Evolutionary conservation across 176 grass and related monocot species (phyloP), one percentile per base, ranked within the genome.

Genomic region (Otatea glauca): DNA sequence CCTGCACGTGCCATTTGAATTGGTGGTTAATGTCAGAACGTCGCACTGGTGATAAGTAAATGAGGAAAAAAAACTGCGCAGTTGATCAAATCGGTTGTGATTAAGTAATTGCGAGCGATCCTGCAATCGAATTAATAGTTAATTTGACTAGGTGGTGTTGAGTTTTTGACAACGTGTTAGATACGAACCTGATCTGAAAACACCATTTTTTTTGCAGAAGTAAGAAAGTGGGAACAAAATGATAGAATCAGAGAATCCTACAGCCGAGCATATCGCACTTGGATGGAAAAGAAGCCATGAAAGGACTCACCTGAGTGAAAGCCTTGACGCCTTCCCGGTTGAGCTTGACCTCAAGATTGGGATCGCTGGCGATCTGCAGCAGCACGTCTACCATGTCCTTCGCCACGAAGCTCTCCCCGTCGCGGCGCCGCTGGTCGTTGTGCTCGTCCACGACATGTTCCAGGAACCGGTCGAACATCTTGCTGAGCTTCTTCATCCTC

Each of bases 301-400:
- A 66, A 4, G 9, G 18, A 56, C 87, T 25, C 9, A 97, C 95
- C 87, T 98, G 95, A 66, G 90, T 98, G 44, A 94, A 95, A 20
- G 78, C 95, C 72, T 98, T 98, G 65, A 98, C 87, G 6, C 92
- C 86, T 0, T 95, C 82, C 68, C 91, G 43, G 51, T 93, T 24
- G 14, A 98, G 88, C 85, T 92, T 72, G 14, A 95, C 92, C 75
- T 95, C 91, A 6, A 98, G 84, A 15, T 76, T 78, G 24, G 92
- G 95, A 25, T 93, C 85, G 38, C 88, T 83, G 14, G 92, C 92
- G 16, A 98, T 65, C 75, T 95, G 81, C 55, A 98, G 79, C 74
- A 98, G 78, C 58, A 98, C 92, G 74, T 98, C 95, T 25, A 98
- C 92, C 92, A 93, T 98, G 87, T 98, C 95, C 17, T 83, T 90